Evolutionary conservation across 441 rosid genomes (phyloP), one percentile per base, ranked within the genome.

Genomic region (Populus hybrid): DNA sequence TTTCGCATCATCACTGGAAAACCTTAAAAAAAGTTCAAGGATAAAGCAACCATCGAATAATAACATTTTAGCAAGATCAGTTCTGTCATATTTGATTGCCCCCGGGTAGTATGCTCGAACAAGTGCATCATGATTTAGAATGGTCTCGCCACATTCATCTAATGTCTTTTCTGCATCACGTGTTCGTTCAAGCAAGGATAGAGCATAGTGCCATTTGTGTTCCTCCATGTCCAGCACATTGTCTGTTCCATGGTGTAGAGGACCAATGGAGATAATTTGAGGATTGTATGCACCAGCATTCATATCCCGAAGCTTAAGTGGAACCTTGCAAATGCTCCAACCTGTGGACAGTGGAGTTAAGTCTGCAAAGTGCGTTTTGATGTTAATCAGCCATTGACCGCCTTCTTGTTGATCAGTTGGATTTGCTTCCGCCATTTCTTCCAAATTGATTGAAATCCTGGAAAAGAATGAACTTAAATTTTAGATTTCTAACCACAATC

Each of bases 1-100:
- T n/a, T 28, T 68, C 26, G 35, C 38, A 69, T 30, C 72, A 30
- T 23, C 3, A 4, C 0, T 24, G 14, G 24, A 67, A 57, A 24
- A 75, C 63, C 78, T 68, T 4, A 64, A 35, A 21, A 70, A 38
- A 70, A 70, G 72, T 18, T 70, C 72, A 12, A 70, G 38, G 16
- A 70, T 36, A 28, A 70, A 70, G 59, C n/a, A 70, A 21, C 72
- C 72, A 21, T 70, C 72, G 12, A 36, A 50, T 24, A 70, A 40
- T 28, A 70, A 34, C 38, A 70, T 70, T 70, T 70, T 6, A 14
- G 72, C 72, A 70, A 70, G 57, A 1, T 10, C 4, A 1, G 21
- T 7, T 70, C 18, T 38, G 72, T 7, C 1, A 16, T 6, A 5
- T 9, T 9, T 2, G 3, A 70, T 38, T 4, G 9, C 1, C 57